Evolutionary conservation across 495 filamentous ascomycete species (phyloP), one percentile per base, ranked within the genome.

Genomic region (Rostrohypoxylon terebratum): DNA sequence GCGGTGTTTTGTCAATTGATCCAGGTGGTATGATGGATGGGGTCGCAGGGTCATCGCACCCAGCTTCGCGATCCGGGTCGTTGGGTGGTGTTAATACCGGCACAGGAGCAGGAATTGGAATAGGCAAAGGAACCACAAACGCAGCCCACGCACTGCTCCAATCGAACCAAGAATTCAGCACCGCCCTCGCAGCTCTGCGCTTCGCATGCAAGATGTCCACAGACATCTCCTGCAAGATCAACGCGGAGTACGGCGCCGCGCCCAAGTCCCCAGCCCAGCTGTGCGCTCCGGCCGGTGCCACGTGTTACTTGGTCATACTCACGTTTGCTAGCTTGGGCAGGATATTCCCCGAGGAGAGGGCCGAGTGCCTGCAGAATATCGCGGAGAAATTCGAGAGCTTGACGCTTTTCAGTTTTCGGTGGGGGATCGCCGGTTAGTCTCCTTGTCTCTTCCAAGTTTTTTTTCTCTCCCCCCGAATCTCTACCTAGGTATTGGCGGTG

Each of bases 191-290:
- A 20, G 76, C 76, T 14, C 63, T 78, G 7, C 74, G 71, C 18
- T 78, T 78, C 63, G 76, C 76, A n/a, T 78, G 76, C 63, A 72
- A 76, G 57, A 76, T 78, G 76, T 78, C 76, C 11, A 74, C 71
- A 13, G 76, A 78, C 58, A 78, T 78, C 25, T 74, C 68, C 48
- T 78, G 76, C 47, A 78, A 78, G 69, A 50, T 78, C 8, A 78
- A 76, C 63, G 65, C 71, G 3, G 63, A 68, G 50, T 78, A 65
- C 63, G 71, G 57, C 16, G 11, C 60, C n/a, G 64, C 68, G 40
- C 67, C 74, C 14, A 60, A 63, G 20, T 75, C 68, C 0, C 76
- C 76, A 0, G 74, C 72, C 5, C 53, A 66, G 10, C 71, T 78
- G 47, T 76, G 76, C 58, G 76, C 76, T 4, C 76, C 76, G 33